Evolutionary conservation across 2,329 filamentous ascomycete genomes (phyloP).

Genomic region (Arthrinium puccinioides): DNA sequence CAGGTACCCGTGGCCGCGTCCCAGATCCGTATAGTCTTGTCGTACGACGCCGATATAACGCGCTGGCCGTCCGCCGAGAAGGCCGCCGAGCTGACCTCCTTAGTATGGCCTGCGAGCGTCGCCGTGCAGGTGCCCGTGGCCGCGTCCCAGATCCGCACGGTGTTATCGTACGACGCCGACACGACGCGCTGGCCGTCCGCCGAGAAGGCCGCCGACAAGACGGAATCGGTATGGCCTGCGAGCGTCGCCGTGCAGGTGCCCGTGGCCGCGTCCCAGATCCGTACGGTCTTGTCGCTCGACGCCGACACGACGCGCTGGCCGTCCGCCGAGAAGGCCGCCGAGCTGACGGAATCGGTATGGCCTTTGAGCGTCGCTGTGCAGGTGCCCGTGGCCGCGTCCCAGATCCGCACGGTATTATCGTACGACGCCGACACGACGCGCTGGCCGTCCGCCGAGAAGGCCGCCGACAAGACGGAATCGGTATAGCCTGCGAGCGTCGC

Average conservation of each 20-base stretch:
- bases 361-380: neutral
- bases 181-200: neutral
- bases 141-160: slow-evolving; percentile 1
- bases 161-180: slow-evolving; percentile 1
- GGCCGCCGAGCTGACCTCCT: neutral
- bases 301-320: neutral
- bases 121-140: neutral
- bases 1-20: neutral
- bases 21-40: neutral
- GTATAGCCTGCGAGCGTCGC: neutral
- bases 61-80: slow-evolving; percentile 1
- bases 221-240: neutral
- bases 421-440: neutral
- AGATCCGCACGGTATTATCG: neutral
- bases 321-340: slow-evolving; percentile 3
- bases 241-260: neutral
- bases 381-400: neutral
- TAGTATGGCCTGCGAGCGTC: neutral
- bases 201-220: slow-evolving; percentile 1
- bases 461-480: neutral
- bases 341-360: neutral
- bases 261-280: neutral
- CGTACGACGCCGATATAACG: neutral
- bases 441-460: slow-evolving; percentile 1
- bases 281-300: neutral